Conservation (phyloP, 371 early-diverging fungal species). For the Quaeritorhiza haematococci region DNA sequence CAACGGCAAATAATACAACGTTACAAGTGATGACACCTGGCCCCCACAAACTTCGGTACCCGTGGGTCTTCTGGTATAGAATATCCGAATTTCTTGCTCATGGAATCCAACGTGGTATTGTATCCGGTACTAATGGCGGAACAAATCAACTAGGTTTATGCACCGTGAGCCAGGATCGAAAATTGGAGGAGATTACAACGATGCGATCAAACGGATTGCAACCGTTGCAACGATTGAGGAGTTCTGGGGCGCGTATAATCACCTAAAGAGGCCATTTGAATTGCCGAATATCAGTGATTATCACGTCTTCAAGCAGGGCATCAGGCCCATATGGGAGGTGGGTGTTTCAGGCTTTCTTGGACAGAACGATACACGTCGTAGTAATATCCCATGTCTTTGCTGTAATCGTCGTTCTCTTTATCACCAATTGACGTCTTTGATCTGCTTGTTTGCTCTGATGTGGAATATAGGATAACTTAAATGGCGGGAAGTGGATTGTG, state of each 20-base stretch:
- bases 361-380: no score
- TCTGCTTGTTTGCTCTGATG: no score
- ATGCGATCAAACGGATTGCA: constrained; percentile 78
- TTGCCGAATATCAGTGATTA: constrained; percentile 89
- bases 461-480: constrained; percentile 66
- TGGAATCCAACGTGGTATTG: no score
- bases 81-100: no score
- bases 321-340: constrained; percentile 97
- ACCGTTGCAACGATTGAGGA: constrained; percentile 83
- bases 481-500: constrained; percentile 97
- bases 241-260: constrained; percentile 87
- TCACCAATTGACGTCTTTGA: not conserved
- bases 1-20: no score
- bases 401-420: no score
- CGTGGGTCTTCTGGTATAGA: no score
- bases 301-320: constrained; percentile 92
- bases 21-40: no score
- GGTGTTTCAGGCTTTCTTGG: not conserved
- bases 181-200: constrained; percentile 67
- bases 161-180: constrained; percentile 82
- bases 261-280: constrained; percentile 78
- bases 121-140: no score
- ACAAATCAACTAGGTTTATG: constrained; percentile 64
- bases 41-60: no score
- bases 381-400: no score